These are phyloP conservation scores for Coccinonectria pachysandricola DNA, from an alignment of 2,329 filamentous ascomycete genomes.

Conservation along the genomic window DNA sequence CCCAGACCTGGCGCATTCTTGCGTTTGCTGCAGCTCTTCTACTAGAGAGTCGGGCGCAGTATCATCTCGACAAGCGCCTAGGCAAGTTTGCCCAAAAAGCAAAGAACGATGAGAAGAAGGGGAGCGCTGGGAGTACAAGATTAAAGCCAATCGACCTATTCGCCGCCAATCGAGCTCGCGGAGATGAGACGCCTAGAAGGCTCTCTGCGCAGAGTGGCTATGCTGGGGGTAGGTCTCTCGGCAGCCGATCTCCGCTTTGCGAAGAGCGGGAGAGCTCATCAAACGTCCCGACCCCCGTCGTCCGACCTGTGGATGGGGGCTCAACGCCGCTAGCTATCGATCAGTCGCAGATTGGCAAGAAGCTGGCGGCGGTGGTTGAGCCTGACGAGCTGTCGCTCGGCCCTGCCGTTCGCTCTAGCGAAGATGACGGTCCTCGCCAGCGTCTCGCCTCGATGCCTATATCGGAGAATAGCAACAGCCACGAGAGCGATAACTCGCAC, in stretches of 20 bases:
- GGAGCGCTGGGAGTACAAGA: constrained; percentile 15
- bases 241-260: constrained; percentile 36
- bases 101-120: constrained; percentile 21
- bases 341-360: constrained; percentile 25
- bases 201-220: constrained; percentile 18
- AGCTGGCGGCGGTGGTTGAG: constrained; percentile 38
- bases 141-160: constrained; percentile 18
- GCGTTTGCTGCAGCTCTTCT: constrained; percentile 46
- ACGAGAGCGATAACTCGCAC: constrained; percentile 36
- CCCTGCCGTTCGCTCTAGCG: constrained; percentile 32
- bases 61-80: constrained; percentile 43
- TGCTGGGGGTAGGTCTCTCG: constrained; percentile 22
- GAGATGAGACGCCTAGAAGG: constrained; percentile 29
- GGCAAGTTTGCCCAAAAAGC: constrained; percentile 28
- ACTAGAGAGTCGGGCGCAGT: constrained; percentile 43
- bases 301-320: constrained; percentile 36
- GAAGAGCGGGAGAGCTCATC: constrained; percentile 54
- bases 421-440: constrained; percentile 27
- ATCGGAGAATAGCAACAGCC: constrained; percentile 40
- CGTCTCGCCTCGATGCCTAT: constrained; percentile 41
- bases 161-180: constrained; percentile 16
- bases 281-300: constrained; percentile 50
- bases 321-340: constrained; percentile 12
- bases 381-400: constrained; percentile 41
- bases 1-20: constrained; percentile 54